These are phyloP conservation scores for Scenedesmus sp. DNA, from an alignment of 163 green algal genomes.

Conservation along the genomic window DNA sequence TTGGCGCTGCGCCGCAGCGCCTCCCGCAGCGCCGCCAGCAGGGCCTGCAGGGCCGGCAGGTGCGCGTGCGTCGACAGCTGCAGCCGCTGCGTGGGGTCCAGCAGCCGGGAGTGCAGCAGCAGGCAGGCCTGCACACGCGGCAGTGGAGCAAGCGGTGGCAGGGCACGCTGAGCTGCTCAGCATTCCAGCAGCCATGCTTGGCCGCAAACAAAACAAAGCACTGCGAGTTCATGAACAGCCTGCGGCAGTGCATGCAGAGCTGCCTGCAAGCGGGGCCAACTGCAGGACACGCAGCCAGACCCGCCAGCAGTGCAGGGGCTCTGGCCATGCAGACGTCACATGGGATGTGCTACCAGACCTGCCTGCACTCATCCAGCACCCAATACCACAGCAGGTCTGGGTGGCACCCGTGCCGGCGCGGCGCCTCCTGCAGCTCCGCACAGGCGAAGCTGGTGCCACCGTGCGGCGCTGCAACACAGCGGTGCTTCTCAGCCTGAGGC, in stretches of 20 bases:
- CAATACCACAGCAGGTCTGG: too few species aligned
- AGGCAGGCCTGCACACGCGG: constrained; percentile 40
- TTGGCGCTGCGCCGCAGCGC: not conserved
- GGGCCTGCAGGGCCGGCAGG: constrained; percentile 28
- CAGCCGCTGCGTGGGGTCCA: not conserved
- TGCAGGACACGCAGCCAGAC: not conserved
- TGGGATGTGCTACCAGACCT: too few species aligned
- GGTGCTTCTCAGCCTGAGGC: not conserved
- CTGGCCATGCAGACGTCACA: too few species aligned
- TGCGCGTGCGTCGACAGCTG: constrained; percentile 21
- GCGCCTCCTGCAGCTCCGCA: too few species aligned
- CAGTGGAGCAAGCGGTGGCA: not conserved
- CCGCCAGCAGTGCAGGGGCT: too few species aligned
- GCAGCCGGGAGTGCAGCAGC: constrained; percentile 19
- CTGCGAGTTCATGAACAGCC: too few species aligned
- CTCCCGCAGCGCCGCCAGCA: constrained; percentile 2
- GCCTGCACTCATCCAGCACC: too few species aligned
- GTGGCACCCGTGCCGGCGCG: too few species aligned
- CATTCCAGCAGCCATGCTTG: not conserved
- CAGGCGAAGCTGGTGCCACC: too few species aligned
- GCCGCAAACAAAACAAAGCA: too few species aligned
- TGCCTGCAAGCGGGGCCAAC: not conserved
- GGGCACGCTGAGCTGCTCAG: not conserved
- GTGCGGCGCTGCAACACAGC: not conserved
- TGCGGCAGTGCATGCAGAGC: not conserved